phyloP scores from a whole-genome alignment of 2,329 filamentous ascomycete species.

The Aspergillus chevalieri region DNA sequence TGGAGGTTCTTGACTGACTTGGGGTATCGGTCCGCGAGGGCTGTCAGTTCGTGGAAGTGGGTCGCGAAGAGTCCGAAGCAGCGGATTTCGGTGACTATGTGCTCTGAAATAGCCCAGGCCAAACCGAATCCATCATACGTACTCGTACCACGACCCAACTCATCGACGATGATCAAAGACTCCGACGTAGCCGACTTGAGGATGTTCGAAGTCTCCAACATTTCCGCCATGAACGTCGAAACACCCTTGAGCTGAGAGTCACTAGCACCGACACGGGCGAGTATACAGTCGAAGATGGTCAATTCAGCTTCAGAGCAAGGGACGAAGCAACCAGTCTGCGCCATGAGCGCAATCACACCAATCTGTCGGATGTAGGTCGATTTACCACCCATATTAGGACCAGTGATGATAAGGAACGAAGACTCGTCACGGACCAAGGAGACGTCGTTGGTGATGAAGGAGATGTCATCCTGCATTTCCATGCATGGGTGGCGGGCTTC shows the following conservation, averaged over 20 bases:
- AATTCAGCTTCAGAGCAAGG: conserved; percentile 85
- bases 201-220: conserved; percentile 98
- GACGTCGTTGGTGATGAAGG: conserved; percentile 98
- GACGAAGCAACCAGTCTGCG: conserved; percentile 93
- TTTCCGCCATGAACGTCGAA: conserved; percentile 98
- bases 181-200: conserved; percentile 93
- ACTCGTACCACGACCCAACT: conserved; percentile 90
- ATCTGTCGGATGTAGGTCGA: conserved; percentile 98
- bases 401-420: conserved; percentile 93
- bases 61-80: conserved; percentile 95
- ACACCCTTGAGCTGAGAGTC: conserved; percentile 97
- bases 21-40: conserved; percentile 75
- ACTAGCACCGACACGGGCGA: conserved; percentile 89
- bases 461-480: conserved; percentile 97
- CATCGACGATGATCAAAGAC: conserved; percentile 96
- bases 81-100: conserved; percentile 91
- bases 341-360: conserved; percentile 94
- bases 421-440: conserved; percentile 69
- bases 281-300: conserved; percentile 93
- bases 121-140: conserved; percentile 98
- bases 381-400: conserved; percentile 98
- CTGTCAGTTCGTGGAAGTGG: conserved; percentile 96
- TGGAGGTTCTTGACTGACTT: conserved; percentile 84
- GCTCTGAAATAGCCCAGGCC: conserved; percentile 98
- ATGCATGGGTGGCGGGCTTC: conserved; percentile 95